These are phyloP conservation scores for Raphanus raphanistrum DNA, from an alignment of 345 rosid species.

Conservation along the genomic window DNA sequence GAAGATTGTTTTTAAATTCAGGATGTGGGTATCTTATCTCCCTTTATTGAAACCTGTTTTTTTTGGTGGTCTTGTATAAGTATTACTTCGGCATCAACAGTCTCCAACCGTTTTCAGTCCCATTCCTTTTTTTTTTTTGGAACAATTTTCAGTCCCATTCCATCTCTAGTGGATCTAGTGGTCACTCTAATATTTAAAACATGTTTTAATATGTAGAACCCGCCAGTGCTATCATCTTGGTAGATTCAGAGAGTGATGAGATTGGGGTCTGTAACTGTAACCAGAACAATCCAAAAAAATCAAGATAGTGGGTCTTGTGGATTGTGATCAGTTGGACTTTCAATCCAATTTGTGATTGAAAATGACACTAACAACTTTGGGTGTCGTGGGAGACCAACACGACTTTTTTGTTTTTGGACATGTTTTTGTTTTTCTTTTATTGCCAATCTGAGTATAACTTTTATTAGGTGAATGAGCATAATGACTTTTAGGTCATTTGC, in stretches of 20 bases:
- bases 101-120: background rate
- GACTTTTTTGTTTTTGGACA: background rate
- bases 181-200: background rate
- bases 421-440: too few species aligned
- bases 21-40: background rate
- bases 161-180: background rate
- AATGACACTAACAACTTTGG: too few species aligned
- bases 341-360: too few species aligned
- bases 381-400: background rate
- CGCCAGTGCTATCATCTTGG: too few species aligned
- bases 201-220: background rate
- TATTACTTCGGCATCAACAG: background rate
- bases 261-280: too few species aligned
- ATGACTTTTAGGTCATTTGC: background rate
- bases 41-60: background rate
- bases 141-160: background rate
- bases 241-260: too few species aligned
- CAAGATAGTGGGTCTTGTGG: too few species aligned
- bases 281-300: background rate
- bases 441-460: background rate
- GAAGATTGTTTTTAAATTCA: background rate
- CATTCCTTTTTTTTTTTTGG: too few species aligned
- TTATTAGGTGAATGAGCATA: background rate
- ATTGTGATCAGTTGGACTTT: too few species aligned
- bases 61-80: background rate